Base-by-base conservation (phyloP, 73 alveolate species). In the Tetrahymena thermophila region DNA sequence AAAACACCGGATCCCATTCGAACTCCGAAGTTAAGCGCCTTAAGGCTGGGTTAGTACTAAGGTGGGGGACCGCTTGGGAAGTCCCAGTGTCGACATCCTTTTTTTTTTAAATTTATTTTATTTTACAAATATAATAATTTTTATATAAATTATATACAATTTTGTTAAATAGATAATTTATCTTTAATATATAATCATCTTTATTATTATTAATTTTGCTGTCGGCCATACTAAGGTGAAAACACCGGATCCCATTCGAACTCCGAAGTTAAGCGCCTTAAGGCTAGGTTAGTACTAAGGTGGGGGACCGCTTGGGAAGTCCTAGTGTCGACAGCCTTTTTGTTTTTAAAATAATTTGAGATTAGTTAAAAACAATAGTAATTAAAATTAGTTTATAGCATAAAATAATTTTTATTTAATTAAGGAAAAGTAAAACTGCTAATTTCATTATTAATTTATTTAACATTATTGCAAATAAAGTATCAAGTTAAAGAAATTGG, bases 281-380 rank as follows among this genome's bases (percentile, higher is more conserved):
- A 98, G 99, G 99, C 98, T 97, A 85, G 99, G 99, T 97, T 98
- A 98, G 99, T 98, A 98, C 99, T 98, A 98, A 97, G 99, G 99
- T 98, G 99, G 99, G 99, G 99, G 99, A 98, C 99, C 99, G 99
- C 99, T 98, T 98, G 99, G 99, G 99, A 98, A 98, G 98, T 98
- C 99, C 99, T 42, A 71, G 89, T 71, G 89, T 71, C 89, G 89
- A 71, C 89, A 71, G 37, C 89, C 89, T 71, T 71, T 71, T 71
- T 71, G 15, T 19, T 19, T 50, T 50, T 40, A 3, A 40, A 40
- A 40, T 8, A 40, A 7, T 4, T 4, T 40, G 44, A 40, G 16
- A 7, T 40, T 40, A 40, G 9, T 40, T 40, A 0, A 4, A 40
- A 40, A 40, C 10, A 40, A 40, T 7, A 40, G 10, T 40, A 40